Evolutionary conservation across 2,329 filamentous ascomycete genomes (phyloP).

Genomic region (Fusarium sacchari): DNA sequence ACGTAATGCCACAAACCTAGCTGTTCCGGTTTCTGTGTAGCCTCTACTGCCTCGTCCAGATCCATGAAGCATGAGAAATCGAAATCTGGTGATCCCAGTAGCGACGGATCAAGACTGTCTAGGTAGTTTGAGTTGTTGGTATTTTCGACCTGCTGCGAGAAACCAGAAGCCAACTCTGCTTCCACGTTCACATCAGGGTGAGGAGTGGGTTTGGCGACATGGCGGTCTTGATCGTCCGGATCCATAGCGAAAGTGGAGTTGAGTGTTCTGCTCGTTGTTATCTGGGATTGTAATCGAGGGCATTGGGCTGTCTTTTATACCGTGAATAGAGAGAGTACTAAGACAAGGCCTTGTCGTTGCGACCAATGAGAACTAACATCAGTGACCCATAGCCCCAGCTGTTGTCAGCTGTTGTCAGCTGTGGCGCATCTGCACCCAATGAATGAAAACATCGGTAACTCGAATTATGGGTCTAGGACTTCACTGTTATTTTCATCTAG

Average conservation of each 20-base stretch:
- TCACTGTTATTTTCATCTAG: background rate
- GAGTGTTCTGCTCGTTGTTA: background rate
- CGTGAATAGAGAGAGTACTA: background rate
- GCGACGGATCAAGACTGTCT: background rate
- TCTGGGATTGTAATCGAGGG: background rate
- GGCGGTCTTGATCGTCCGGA: background rate
- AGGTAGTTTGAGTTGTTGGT: background rate
- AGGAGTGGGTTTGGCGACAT: background rate
- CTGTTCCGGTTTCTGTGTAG: background rate
- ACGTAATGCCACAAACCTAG: background rate
- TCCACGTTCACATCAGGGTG: background rate
- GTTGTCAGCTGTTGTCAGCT: too few relatives aligned
- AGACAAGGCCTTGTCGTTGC: background rate
- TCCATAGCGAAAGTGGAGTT: background rate
- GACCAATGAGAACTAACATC: background rate
- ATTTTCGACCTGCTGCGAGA: background rate
- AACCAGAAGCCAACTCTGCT: background rate
- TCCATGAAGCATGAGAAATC: background rate
- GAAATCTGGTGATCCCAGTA: accelerated
- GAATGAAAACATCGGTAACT: background rate
- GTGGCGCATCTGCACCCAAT: background rate
- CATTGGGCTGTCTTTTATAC: background rate
- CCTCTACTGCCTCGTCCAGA: background rate
- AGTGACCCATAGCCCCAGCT: background rate
- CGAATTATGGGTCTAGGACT: background rate